Evolutionary conservation across 192 early-diverging fungal genomes (phyloP).

Genomic region (Piromyces sp.): DNA sequence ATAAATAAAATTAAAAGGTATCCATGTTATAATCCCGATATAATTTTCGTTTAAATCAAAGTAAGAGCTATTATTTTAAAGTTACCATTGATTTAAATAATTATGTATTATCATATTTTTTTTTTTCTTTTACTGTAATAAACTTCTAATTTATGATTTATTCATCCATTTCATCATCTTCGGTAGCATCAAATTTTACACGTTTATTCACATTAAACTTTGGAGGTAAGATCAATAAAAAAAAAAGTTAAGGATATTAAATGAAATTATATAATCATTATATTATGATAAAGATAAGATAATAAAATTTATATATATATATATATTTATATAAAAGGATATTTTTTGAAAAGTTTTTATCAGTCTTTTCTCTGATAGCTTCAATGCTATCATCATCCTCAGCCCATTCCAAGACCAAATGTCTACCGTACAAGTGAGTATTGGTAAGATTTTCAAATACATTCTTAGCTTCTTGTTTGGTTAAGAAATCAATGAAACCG

Average conservation of each 20-base stretch:
- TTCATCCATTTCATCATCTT: not conserved
- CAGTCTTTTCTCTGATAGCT: slow-evolving; percentile 69
- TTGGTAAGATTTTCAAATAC: slow-evolving; percentile 68
- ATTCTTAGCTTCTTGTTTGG: slow-evolving; percentile 82
- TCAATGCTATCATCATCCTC: slow-evolving; percentile 66
- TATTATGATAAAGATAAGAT: no score
- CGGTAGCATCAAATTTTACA: not conserved
- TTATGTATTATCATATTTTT: no score
- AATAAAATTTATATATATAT: not conserved
- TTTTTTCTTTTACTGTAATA: no score
- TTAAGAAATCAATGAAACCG: slow-evolving; percentile 93
- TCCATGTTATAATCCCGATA: no score
- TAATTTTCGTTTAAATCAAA: no score
- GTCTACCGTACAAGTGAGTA: slow-evolving; percentile 95
- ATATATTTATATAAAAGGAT: not conserved
- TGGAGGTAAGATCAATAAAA: not conserved
- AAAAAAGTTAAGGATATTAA: not conserved
- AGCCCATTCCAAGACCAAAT: slow-evolving; percentile 91
- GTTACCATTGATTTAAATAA: no score
- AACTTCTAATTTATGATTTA: not conserved
- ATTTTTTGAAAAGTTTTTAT: slow-evolving; percentile 40
- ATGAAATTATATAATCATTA: no score
- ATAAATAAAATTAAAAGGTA: no score
- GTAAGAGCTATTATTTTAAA: no score
- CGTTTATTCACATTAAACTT: not conserved